Base-by-base conservation (phyloP, 768 basidiomycete genomes). In the Russula olivacea region DNA sequence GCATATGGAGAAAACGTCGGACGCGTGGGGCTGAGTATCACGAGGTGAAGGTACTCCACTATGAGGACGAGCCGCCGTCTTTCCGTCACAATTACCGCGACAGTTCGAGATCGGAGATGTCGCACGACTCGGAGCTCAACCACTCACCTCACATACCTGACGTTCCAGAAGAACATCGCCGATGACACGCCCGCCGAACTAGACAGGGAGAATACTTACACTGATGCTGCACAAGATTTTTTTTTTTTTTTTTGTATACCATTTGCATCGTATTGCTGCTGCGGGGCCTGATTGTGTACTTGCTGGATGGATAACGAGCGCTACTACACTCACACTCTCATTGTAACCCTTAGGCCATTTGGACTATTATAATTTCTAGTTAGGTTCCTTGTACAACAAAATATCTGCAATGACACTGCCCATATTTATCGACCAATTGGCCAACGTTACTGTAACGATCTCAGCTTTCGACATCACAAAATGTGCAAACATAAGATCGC, bases 1-100 rank as follows among this genome's bases (percentile, higher is more conserved):
- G 68, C 34, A 54, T 68, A 30, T 58, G 25, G 57, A 57, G 63
- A 25, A 66, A 64, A 36, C 61, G 62, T 32, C 60, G 64, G 49
- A 25, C 9, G 17, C 65, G 49, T 49, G 21, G 32, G 7, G 48
- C 34, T n/a, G 25, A 50, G 41, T 66, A 66, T 36, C 23, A 55
- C 15, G 49, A 55, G 28, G 54, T 63, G 38, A 14, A 15, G 32
- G 40, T 40, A 0, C 62, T 48, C 21, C 62, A 64, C 11, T 45
- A 34, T 1, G 64, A 55, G 9, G 58, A 59, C 7, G 62, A 59
- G 17, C 43, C 52, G 17, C 58, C 58, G 15, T 64, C 56, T 40
- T 2, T 50, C 1, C 41, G 21, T 9, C 25, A 51, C 25, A 19
- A 56, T 10, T 32, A 45, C 9, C 23, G 48, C 23, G 48, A 51